A percentile compares a stretch with the other conserved stretches of the same genome.
phyloP scores from a whole-genome alignment of 2,329 filamentous ascomycete genomes.

The Colletotrichum theobromicola region DNA sequence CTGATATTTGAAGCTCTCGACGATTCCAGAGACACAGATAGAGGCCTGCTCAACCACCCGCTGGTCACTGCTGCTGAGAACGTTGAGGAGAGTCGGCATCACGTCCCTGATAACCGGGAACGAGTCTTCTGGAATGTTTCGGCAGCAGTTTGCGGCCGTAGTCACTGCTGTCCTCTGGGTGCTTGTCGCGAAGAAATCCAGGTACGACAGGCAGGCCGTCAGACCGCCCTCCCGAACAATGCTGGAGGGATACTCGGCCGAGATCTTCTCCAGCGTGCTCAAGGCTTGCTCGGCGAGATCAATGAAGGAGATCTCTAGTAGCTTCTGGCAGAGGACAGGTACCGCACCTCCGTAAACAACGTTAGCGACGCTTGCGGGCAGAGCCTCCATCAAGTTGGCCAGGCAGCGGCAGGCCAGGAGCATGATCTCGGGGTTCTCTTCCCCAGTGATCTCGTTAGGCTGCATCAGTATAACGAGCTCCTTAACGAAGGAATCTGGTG shows the following conservation, averaged over 20 bases:
- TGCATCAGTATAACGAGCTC: conserved; percentile 93
- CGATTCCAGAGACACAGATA: conserved; percentile 91
- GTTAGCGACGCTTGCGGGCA: conserved; percentile 90
- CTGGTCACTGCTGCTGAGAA: conserved; percentile 90
- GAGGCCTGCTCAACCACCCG: conserved; percentile 97
- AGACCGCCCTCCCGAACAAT: conserved; percentile 96
- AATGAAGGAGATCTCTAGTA: conserved; percentile 96
- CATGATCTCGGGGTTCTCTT: conserved; percentile 97
- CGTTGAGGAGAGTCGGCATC: conserved; percentile 93
- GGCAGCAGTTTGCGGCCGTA: conserved; percentile 96
- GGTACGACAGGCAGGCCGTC: conserved; percentile 92
- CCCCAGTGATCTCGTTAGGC: conserved; percentile 78
- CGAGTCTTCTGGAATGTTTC: conserved; percentile 93
- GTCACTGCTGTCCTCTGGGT: conserved; percentile 97
- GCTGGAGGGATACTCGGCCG: conserved; percentile 89
- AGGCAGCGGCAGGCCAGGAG: conserved; percentile 93
- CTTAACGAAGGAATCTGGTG: conserved; percentile 92
- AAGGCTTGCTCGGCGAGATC: conserved; percentile 96
- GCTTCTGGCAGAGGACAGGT: conserved; percentile 90
- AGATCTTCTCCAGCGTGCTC: conserved; percentile 97
- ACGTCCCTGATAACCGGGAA: conserved; percentile 92
- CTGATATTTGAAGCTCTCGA: conserved; percentile 94
- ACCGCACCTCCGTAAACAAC: conserved; percentile 98
- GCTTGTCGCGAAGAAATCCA: conserved; percentile 97
- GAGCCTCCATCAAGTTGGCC: conserved; percentile 96